phyloP scores from a whole-genome alignment of 495 filamentous ascomycete species.

The Penicillium manginii region DNA sequence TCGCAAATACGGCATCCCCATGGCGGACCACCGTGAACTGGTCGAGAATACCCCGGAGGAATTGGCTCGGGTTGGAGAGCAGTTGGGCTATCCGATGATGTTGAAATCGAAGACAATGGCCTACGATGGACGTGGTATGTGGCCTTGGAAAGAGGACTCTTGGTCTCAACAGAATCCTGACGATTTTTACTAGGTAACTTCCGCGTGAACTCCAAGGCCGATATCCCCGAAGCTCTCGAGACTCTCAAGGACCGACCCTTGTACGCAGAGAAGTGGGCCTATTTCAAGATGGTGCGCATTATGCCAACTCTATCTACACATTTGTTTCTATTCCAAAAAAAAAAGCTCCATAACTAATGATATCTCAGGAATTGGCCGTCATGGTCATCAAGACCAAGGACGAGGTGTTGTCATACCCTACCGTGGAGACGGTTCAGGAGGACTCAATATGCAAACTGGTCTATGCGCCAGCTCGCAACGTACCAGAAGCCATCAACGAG shows the following conservation, averaged over 20 bases:
- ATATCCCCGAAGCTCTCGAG: constrained; percentile 70
- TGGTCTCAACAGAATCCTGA: constrained; percentile 2
- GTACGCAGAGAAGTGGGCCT: constrained; percentile 91
- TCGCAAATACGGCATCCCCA: constrained; percentile 64
- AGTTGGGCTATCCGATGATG: constrained; percentile 89
- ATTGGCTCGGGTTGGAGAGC: constrained; percentile 63
- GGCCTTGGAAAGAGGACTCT: neutral
- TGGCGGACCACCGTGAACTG: constrained; percentile 68
- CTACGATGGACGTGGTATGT: constrained; percentile 81
- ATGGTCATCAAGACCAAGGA: constrained; percentile 94
- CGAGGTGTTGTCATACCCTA: constrained; percentile 77
- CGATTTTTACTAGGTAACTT: constrained; percentile 63
- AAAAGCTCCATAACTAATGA: neutral
- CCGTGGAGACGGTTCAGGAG: constrained; percentile 93
- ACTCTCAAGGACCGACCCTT: constrained; percentile 71
- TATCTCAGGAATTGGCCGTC: constrained; percentile 73
- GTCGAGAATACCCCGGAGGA: constrained; percentile 55
- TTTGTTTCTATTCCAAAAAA: neutral
- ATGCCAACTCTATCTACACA: neutral
- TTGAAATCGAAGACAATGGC: constrained; percentile 90
- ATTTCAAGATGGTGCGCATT: constrained; percentile 65
- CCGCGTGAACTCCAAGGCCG: constrained; percentile 66
- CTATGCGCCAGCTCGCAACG: constrained; percentile 78
- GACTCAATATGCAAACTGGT: constrained; percentile 95
- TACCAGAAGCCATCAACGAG: constrained; percentile 61